Conservation (phyloP, 1,284 basidiomycete species). For the Moesziomyces parantarcticus region DNA sequence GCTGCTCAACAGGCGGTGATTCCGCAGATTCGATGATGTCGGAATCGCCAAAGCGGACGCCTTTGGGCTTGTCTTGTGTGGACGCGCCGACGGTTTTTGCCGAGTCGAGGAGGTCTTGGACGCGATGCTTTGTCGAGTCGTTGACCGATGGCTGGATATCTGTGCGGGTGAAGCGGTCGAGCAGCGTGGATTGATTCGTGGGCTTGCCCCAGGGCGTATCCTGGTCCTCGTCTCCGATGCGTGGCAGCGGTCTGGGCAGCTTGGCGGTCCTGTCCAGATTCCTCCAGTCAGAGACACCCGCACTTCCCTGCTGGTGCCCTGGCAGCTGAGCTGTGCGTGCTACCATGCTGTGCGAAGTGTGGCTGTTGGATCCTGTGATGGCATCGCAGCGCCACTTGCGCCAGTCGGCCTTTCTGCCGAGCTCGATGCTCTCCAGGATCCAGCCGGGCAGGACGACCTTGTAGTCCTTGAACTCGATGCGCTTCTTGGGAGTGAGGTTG, state of each 20-base stretch:
- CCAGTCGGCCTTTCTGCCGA: conserved; percentile 81
- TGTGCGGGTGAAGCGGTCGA: conserved; percentile 30
- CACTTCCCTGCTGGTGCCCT: background rate
- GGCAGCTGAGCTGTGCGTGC: conserved; percentile 21
- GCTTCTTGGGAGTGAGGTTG: conserved; percentile 87
- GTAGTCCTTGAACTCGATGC: conserved; percentile 86
- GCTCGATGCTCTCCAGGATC: conserved; percentile 80
- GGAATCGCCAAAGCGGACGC: conserved; percentile 21
- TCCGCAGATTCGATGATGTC: conserved; percentile 12
- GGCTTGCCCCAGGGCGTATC: conserved; percentile 44
- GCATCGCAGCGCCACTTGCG: conserved; percentile 63
- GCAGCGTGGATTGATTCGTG: conserved; percentile 36
- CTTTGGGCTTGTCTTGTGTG: conserved; percentile 2
- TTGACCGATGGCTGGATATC: background rate
- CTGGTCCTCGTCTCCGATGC: conserved; percentile 36
- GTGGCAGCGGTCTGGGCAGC: conserved; percentile 26
- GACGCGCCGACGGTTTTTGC: too few species aligned
- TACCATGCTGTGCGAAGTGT: conserved; percentile 38
- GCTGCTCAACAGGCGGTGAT: background rate
- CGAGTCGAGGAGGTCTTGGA: too few species aligned
- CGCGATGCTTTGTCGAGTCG: background rate
- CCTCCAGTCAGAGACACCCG: conserved; percentile 24
- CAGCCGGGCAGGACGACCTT: conserved; percentile 88
- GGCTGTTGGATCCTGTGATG: conserved; percentile 32
- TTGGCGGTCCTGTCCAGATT: conserved; percentile 30